Percentiles rank a stretch among this genome's conserved stretches.
These are phyloP conservation scores for Ricinus communis DNA, from an alignment of 345 rosid species.

Conservation along the genomic window DNA sequence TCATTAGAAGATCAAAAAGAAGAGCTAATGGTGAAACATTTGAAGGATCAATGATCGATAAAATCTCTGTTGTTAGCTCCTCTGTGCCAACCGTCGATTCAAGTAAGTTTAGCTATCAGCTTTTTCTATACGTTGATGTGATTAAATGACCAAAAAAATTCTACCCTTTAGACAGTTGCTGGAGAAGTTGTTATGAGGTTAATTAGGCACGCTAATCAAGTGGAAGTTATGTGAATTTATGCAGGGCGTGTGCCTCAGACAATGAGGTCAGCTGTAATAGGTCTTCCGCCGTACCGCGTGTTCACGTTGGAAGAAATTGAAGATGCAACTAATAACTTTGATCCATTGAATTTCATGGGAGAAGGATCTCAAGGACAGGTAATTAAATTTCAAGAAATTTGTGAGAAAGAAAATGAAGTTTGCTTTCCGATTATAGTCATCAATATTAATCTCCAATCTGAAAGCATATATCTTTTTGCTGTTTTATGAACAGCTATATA, in stretches of 20 bases:
- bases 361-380: slow-evolving; percentile 66
- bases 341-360: slow-evolving; percentile 54
- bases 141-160: neutral
- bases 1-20: slow-evolving; percentile 46
- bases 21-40: slow-evolving; percentile 32
- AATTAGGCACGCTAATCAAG: neutral
- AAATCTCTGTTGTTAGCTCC: slow-evolving; percentile 51
- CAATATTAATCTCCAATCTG: neutral
- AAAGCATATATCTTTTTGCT: neutral
- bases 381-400: neutral
- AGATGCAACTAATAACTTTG: slow-evolving; percentile 78
- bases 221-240: slow-evolving; percentile 11
- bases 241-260: slow-evolving; percentile 82
- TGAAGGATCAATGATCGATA: slow-evolving; percentile 43
- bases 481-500: slow-evolving; percentile 52
- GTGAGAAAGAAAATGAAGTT: neutral
- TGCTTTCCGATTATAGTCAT: neutral
- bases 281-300: slow-evolving; percentile 68
- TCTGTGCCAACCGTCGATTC: slow-evolving; percentile 52
- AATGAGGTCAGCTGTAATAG: slow-evolving; percentile 78
- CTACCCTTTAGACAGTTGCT: no score
- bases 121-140: neutral
- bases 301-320: slow-evolving; percentile 81
- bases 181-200: no score
- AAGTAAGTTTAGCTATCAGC: slow-evolving; percentile 45